Evolutionary conservation across 2,329 filamentous ascomycete species (phyloP).

Genomic region (Emmonsia crescens): DNA sequence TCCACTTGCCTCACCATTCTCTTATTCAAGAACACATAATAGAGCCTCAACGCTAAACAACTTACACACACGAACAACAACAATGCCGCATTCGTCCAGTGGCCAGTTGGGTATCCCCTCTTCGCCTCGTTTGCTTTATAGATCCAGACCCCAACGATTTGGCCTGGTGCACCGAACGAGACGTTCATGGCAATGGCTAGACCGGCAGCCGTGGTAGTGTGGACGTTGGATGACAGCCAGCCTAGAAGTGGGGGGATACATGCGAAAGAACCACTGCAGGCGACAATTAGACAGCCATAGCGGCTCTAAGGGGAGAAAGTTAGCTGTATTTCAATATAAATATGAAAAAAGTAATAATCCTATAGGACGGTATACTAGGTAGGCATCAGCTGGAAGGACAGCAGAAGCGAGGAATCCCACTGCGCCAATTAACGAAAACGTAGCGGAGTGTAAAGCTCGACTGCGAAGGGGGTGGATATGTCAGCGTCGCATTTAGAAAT

Average conservation of each 20-base stretch:
- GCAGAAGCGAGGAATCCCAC: constrained; percentile 53
- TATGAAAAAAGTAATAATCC: background rate
- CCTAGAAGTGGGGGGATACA: constrained; percentile 59
- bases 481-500: background rate
- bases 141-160: constrained; percentile 65
- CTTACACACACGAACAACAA: constrained; percentile 49
- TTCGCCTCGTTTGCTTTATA: constrained; percentile 53
- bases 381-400: constrained; percentile 49
- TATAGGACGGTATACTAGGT: constrained; percentile 28
- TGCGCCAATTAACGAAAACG: constrained; percentile 42
- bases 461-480: constrained; percentile 17
- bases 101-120: constrained; percentile 57
- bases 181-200: constrained; percentile 62
- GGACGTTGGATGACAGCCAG: constrained; percentile 60
- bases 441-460: constrained; percentile 42
- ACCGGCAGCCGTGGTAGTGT: constrained; percentile 53
- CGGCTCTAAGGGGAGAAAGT: constrained; percentile 30
- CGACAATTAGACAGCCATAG: constrained; percentile 62
- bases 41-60: constrained; percentile 44
- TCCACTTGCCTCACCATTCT: constrained; percentile 33
- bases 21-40: constrained; percentile 38
- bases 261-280: constrained; percentile 54
- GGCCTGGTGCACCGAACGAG: constrained; percentile 55
- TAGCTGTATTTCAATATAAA: background rate
- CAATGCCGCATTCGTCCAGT: constrained; percentile 55